Base-by-base conservation (phyloP, 352 stramenopile genomes). In the Phytophthora citrophthora region DNA sequence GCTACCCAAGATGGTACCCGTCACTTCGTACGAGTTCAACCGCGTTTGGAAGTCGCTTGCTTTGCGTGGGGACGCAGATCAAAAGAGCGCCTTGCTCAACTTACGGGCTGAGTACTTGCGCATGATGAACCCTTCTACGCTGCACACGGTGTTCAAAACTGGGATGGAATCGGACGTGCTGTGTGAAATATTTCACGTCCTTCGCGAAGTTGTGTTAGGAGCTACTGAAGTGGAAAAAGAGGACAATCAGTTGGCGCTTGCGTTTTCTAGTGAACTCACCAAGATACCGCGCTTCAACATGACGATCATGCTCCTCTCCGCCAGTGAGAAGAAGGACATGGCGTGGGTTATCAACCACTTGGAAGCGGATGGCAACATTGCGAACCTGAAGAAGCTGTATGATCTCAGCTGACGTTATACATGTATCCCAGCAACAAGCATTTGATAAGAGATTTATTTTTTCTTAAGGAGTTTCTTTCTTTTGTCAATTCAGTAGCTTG, bases 111-210 rank as follows among this genome's bases (percentile, higher is more conserved):
- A 68, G 2, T 93, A 93, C 47, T 61, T 94, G 31, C 70, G 62
- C 11, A 58, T 77, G 53, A 64, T 94, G 1, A 49, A 67, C 3
- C 73, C 76, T 2, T 7, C 52, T 4, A 54, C 66, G 2, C 57
- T 94, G 6, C 40, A 55, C 23, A 68, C 64, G 4, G 51, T 96
- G 10, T 93, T 93, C 43, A 90, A 90, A 48, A 83, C 78, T 60
- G 79, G 77, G 48, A 93, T 94, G 45, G 88, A 96, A 49, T 74
- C 86, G 0, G 86, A 94, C n/a, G 45, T 90, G 11, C 62, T 94
- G 10, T 86, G 79, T 34, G 88, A 96, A 31, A 77, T 91, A 15
- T 82, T 86, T 44, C 55, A 84, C 34, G 57, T 81, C 11, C 67
- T 88, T 48, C 76, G 71, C 7, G 24, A 79, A 36, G 64, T 44